Conservation (phyloP, 2,329 filamentous ascomycete genomes). For the Aspergillus japonicus region DNA sequence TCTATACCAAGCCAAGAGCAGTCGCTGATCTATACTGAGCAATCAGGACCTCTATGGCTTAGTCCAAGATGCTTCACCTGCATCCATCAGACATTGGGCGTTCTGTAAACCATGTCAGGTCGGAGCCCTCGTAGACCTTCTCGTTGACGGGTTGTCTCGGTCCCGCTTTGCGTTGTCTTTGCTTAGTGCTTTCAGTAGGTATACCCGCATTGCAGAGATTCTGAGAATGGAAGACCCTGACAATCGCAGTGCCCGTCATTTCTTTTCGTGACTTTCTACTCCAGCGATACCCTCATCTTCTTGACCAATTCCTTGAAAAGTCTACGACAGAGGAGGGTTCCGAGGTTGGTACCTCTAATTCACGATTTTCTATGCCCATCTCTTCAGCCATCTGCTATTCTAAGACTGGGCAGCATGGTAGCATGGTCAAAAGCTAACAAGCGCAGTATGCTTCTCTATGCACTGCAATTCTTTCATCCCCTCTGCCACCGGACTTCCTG, state of each 20-base stretch:
- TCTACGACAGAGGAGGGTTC: slow-evolving; percentile 26
- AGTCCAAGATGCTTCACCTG: slow-evolving; percentile 28
- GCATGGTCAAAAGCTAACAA: neutral
- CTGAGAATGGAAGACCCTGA: slow-evolving; percentile 14
- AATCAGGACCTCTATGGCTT: slow-evolving; percentile 34
- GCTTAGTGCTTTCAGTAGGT: slow-evolving; percentile 49
- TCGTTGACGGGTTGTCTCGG: slow-evolving; percentile 52
- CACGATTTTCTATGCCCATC: neutral
- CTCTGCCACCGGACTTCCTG: slow-evolving; percentile 29
- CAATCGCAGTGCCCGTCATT: slow-evolving; percentile 26
- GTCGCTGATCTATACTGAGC: slow-evolving; percentile 7
- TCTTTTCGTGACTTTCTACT: slow-evolving; percentile 36
- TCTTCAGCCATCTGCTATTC: neutral
- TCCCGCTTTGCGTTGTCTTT: slow-evolving; percentile 53
- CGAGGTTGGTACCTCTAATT: slow-evolving; percentile 27
- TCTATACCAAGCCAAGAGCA: slow-evolving; percentile 1
- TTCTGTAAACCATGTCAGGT: slow-evolving; percentile 52
- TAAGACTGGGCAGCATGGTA: neutral
- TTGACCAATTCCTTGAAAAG: slow-evolving; percentile 38
- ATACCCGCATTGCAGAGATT: neutral
- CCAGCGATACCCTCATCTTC: slow-evolving; percentile 30
- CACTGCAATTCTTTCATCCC: slow-evolving; percentile 34
- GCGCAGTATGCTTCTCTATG: slow-evolving; percentile 33
- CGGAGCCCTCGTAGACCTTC: slow-evolving; percentile 42
- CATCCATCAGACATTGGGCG: slow-evolving; percentile 48